These are phyloP conservation scores for Microdochium nivale DNA, from an alignment of 2,329 filamentous ascomycete genomes.

Conservation along the genomic window DNA sequence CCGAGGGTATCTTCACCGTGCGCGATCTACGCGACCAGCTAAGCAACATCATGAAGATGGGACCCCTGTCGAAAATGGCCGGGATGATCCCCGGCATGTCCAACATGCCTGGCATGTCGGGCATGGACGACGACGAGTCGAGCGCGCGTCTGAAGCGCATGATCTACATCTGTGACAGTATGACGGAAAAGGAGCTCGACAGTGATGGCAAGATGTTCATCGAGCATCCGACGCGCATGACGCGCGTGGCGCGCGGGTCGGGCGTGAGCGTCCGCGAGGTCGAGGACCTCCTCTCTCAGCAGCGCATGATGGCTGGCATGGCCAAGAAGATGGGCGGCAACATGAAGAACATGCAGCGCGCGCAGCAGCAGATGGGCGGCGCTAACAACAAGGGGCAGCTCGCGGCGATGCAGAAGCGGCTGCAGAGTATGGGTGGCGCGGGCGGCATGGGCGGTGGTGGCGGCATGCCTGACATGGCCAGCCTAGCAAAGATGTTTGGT, in stretches of 20 bases:
- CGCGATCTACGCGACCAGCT: constrained; percentile 92
- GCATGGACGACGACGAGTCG: constrained; percentile 97
- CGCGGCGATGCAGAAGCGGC: constrained; percentile 91
- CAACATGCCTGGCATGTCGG: constrained; percentile 70
- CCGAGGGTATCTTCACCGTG: constrained; percentile 91
- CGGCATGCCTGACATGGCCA: constrained; percentile 72
- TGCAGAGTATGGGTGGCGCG: constrained; percentile 80
- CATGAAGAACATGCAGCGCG: constrained; percentile 95
- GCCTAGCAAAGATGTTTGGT: constrained; percentile 87
- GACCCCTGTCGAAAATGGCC: constrained; percentile 91
- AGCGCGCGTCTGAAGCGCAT: constrained; percentile 88
- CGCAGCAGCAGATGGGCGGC: constrained; percentile 83
- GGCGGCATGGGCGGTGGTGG: constrained; percentile 46
- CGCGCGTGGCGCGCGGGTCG: constrained; percentile 78
- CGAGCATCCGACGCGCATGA: constrained; percentile 88
- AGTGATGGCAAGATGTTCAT: constrained; percentile 91
- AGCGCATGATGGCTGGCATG: constrained; percentile 98
- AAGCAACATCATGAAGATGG: constrained; percentile 99
- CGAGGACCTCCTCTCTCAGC: constrained; percentile 93
- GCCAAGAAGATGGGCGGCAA: constrained; percentile 98
- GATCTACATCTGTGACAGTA: constrained; percentile 98
- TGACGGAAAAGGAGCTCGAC: constrained; percentile 94
- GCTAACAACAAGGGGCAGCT: constrained; percentile 89
- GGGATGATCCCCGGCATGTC: constrained; percentile 97
- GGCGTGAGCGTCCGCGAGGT: constrained; percentile 89